These are phyloP conservation scores for Phytophthora chlamydospora DNA, from an alignment of 352 stramenopile genomes.

Conservation along the genomic window DNA sequence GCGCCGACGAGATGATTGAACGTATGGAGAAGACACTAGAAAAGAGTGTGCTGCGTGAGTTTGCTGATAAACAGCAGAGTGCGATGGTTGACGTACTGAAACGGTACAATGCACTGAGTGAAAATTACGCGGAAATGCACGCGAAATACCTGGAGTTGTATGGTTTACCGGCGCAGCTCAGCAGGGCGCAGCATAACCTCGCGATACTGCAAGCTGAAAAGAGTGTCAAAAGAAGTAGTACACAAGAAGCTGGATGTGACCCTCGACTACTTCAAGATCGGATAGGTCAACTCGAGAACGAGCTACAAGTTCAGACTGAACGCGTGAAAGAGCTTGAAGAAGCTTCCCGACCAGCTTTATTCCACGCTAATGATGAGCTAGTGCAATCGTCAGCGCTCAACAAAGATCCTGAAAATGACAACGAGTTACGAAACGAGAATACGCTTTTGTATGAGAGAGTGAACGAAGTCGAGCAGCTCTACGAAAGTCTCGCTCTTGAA, in stretches of 20 bases:
- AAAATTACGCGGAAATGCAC: conserved; percentile 54
- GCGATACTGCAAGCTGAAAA: conserved; percentile 53
- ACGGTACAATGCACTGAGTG: conserved; percentile 48
- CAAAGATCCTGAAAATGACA: conserved; percentile 13
- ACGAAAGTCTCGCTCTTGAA: conserved; percentile 66
- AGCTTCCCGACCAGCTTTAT: conserved; percentile 8
- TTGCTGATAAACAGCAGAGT: conserved; percentile 50
- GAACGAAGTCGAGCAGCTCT: conserved; percentile 76
- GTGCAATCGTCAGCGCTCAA: neutral
- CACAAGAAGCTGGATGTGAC: neutral
- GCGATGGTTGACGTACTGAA: conserved; percentile 37
- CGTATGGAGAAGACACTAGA: conserved; percentile 67
- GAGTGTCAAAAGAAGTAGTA: conserved; percentile 7
- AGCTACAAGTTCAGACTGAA: conserved; percentile 47
- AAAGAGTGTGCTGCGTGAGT: conserved; percentile 60
- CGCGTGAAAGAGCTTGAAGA: conserved; percentile 61
- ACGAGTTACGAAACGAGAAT: conserved; percentile 61
- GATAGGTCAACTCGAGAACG: conserved; percentile 57
- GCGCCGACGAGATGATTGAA: conserved; percentile 65
- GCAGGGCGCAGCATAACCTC: conserved; percentile 52
- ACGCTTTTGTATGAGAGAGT: conserved; percentile 67
- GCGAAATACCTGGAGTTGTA: conserved; percentile 57
- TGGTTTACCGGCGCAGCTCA: conserved; percentile 54
- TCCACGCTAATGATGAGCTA: conserved; percentile 14
- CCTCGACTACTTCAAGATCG: conserved; percentile 34